Conservation (phyloP, 495 filamentous ascomycete species). For the Aspergillus conjunctus region DNA sequence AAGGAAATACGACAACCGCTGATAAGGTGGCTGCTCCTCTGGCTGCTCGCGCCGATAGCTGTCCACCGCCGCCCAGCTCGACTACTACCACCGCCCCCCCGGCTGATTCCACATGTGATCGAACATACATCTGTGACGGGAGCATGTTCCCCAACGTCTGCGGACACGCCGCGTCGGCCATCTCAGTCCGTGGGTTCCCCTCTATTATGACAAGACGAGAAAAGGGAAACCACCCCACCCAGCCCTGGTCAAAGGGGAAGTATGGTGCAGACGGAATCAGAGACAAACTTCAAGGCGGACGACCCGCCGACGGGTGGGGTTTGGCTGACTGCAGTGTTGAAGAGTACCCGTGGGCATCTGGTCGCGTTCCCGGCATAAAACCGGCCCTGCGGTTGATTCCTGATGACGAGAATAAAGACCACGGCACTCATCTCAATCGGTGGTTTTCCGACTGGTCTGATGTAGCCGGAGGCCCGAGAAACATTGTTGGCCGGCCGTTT, state of each 20-base stretch:
- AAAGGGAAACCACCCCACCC: background rate
- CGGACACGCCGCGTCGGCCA: background rate
- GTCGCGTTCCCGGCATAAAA: too few relatives aligned
- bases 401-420: background rate
- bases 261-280: background rate
- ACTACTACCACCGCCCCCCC: background rate
- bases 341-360: background rate
- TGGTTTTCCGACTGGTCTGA: too few relatives aligned
- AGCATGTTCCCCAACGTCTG: background rate
- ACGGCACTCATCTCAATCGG: too few relatives aligned
- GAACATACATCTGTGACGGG: background rate
- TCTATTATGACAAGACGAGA: background rate
- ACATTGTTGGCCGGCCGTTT: too few relatives aligned
- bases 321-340: background rate
- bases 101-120: background rate
- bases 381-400: background rate
- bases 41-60: background rate
- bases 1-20: too few relatives aligned
- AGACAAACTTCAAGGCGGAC: background rate
- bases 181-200: background rate
- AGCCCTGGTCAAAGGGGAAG: background rate
- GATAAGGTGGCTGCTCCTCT: background rate
- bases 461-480: too few relatives aligned
- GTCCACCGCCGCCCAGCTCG: background rate
- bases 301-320: background rate